phyloP scores from a whole-genome alignment of 2,329 filamentous ascomycete genomes.

The Fusarium sp. region DNA sequence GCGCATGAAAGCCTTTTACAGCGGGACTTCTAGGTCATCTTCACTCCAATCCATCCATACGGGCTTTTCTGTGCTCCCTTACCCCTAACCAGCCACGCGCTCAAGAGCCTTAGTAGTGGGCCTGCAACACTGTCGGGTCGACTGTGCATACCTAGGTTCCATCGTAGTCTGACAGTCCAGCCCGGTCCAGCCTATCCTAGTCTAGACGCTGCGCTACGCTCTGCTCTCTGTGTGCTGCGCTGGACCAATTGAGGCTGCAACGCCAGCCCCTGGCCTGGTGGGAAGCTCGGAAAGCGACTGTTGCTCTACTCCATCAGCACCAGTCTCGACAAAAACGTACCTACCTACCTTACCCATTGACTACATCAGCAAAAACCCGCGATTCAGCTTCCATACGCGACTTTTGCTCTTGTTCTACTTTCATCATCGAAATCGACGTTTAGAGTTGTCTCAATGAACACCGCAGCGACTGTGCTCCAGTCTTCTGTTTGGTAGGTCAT shows the following conservation, averaged over 20 bases:
- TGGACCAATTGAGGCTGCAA: slow-evolving; percentile 40
- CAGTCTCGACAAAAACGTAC: slow-evolving; percentile 24
- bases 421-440: slow-evolving; percentile 15
- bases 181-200: background rate
- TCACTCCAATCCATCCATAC: background rate
- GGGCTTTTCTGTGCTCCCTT: background rate
- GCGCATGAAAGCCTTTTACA: slow-evolving; percentile 33
- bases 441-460: slow-evolving; percentile 40
- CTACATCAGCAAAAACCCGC: slow-evolving; percentile 27
- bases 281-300: slow-evolving; percentile 38
- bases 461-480: slow-evolving; percentile 33
- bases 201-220: slow-evolving; percentile 1
- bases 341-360: slow-evolving; percentile 24
- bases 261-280: slow-evolving; percentile 38
- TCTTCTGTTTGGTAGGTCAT: slow-evolving; percentile 45
- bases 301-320: slow-evolving; percentile 10
- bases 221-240: slow-evolving; percentile 20
- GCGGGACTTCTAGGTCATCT: slow-evolving; percentile 21
- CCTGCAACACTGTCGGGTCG: slow-evolving; percentile 17
- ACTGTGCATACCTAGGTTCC: slow-evolving; percentile 29
- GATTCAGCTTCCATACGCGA: slow-evolving; percentile 22
- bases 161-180: slow-evolving; percentile 31
- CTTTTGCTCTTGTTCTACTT: slow-evolving; percentile 7
- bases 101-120: slow-evolving; percentile 18
- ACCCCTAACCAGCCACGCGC: slow-evolving; percentile 43